Conservation (phyloP, 1,284 basidiomycete genomes). For the Cryptococcus amylolentus region DNA sequence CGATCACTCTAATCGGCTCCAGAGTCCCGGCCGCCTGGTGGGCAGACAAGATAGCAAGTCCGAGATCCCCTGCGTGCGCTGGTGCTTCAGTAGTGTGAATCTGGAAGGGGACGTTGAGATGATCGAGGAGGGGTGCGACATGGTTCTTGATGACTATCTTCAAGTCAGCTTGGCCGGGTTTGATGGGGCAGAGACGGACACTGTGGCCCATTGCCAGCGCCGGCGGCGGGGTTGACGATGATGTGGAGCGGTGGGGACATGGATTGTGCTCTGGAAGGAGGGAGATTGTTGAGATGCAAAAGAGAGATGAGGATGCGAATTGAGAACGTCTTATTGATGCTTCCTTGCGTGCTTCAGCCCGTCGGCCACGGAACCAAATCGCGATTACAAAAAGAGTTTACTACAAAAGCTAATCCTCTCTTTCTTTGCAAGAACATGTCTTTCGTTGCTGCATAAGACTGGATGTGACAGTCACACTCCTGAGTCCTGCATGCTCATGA, state of each 20-base stretch:
- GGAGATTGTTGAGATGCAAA: no score
- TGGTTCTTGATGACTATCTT: conserved; percentile 56
- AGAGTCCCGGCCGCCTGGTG: neutral
- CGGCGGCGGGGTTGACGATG: conserved; percentile 39
- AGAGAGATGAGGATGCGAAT: no score
- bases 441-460: no score
- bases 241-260: conserved; percentile 17
- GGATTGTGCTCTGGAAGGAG: no score
- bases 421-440: no score
- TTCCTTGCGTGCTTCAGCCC: no score
- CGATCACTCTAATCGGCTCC: conserved; percentile 50
- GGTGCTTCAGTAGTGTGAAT: conserved; percentile 56
- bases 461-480: no score
- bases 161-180: conserved; percentile 1
- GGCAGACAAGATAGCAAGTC: conserved; percentile 51
- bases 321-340: no score
- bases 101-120: conserved; percentile 39
- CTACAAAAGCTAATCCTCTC: no score
- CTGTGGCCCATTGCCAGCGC: conserved; percentile 23
- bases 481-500: no score
- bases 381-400: no score
- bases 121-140: conserved; percentile 63
- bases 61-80: conserved; percentile 61
- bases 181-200: conserved; percentile 22
- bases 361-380: no score